Percentiles rank a stretch among this genome's conserved stretches.
Evolutionary conservation across 305 asterid species (phyloP).

Genomic region (Lippia alba): DNA sequence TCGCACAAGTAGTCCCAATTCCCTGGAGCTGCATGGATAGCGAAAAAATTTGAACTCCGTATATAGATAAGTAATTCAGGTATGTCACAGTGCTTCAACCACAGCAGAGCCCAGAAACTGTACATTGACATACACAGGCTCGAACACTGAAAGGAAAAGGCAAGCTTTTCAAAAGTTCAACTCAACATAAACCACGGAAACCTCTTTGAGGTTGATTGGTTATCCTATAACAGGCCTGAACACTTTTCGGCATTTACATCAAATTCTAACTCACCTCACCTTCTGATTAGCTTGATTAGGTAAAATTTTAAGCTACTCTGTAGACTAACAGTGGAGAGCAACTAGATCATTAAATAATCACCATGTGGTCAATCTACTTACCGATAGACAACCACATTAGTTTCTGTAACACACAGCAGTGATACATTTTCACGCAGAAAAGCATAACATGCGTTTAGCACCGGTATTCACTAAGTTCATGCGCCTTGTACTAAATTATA

Average conservation of each 20-base stretch:
- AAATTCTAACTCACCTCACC: too few species aligned
- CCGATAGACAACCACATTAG: background rate
- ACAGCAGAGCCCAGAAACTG: background rate
- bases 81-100: constrained; percentile 7
- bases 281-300: background rate
- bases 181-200: background rate
- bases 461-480: background rate
- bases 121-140: too few species aligned
- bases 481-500: background rate
- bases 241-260: too few species aligned
- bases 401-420: background rate
- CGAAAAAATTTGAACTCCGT: background rate
- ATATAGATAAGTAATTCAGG: background rate
- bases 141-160: too few species aligned
- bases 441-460: background rate
- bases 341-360: background rate
- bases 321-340: too few species aligned
- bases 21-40: constrained; percentile 48
- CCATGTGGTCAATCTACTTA: background rate
- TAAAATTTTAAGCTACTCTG: background rate
- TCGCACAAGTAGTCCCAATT: constrained; percentile 46
- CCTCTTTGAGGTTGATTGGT: too few species aligned
- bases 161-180: background rate
- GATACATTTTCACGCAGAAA: background rate
- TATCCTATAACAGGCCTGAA: too few species aligned